Base-by-base conservation (phyloP, 2,329 filamentous ascomycete genomes). In the Alternaria sp. region DNA sequence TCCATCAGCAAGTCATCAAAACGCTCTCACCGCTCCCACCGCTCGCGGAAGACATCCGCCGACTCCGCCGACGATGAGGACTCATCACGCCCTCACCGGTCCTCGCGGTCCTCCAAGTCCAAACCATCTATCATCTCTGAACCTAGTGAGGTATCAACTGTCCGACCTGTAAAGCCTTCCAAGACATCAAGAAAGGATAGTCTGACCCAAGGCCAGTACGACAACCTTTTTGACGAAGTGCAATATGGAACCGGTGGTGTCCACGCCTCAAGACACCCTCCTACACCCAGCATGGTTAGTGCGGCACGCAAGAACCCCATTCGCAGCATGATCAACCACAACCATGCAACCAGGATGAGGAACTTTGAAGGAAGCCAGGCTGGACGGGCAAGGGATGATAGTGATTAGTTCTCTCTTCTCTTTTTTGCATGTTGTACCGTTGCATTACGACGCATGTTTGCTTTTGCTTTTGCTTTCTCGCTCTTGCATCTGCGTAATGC, bases 251-350 rank as follows among this genome's bases (percentile, higher is more conserved):
- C 62, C 32, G 73, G 75, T n/a, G 74, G 67, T 56, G 78, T 75
- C 48, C 69, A 69, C 38, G 68, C 79, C 4, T 48, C 51, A 38
- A 49, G 51, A 32, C 65, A 72, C 61, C 76, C 74, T 47, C 79
- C 76, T 52, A 80, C 77, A 54, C 73, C 70, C 47, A 79, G 76
- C 57, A 79, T 78, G 75, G 66, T 78, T 46, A 70, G 72, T 52
- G 72, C 75, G 14, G 64, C 69, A 53, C 68, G 65, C 41, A 71
- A 74, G 59, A 73, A 70, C n/a, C 67, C 71, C 59, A 78, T 71
- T 56, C 76, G 73, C 68, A 79, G 73, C 64, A 68, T 77, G 48
- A 70, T 76, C 32, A 79, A 69, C 43, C 75, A 72, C 63, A 68
- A 67, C 44, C 63, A 72, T 56, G 74, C 70, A 42, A 73, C 77